phyloP scores from a whole-genome alignment of 192 early-diverging fungal species.

The Mortierella alpina region DNA sequence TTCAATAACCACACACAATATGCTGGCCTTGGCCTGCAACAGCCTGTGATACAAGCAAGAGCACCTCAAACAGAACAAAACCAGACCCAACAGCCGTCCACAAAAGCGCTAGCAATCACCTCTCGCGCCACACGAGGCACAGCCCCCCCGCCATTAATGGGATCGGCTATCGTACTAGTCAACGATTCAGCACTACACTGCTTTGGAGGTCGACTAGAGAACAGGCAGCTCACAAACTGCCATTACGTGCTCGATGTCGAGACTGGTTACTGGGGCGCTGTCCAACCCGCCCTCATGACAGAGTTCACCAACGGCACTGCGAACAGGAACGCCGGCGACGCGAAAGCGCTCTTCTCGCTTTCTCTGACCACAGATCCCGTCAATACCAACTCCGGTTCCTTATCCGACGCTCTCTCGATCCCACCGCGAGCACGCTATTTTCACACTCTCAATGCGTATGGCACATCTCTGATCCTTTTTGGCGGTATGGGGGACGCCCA shows the following conservation, averaged over 20 bases:
- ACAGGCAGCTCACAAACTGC: conserved; percentile 38
- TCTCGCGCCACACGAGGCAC: conserved; percentile 23
- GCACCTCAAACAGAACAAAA: neutral
- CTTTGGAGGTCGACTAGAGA: conserved; percentile 45
- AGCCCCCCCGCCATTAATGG: conserved; percentile 42
- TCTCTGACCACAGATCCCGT: conserved; percentile 49
- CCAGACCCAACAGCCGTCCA: conserved; percentile 24
- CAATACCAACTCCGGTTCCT: conserved; percentile 35
- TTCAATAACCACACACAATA: conserved; percentile 1
- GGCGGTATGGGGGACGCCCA: conserved; percentile 31
- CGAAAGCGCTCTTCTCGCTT: conserved; percentile 36
- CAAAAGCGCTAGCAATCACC: conserved; percentile 38
- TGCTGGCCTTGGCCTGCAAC: conserved; percentile 9
- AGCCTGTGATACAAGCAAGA: neutral
- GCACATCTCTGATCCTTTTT: conserved; percentile 46
- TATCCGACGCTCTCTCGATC: conserved; percentile 38
- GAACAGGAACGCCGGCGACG: conserved; percentile 8
- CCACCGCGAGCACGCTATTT: conserved; percentile 41
- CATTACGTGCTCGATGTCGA: conserved; percentile 48
- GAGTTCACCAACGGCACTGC: conserved; percentile 4
- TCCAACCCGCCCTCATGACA: conserved; percentile 8
- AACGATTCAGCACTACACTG: conserved; percentile 36
- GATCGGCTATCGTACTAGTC: conserved; percentile 42
- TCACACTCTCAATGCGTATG: conserved; percentile 47
- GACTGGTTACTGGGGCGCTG: conserved; percentile 30